phyloP scores from a whole-genome alignment of 768 basidiomycete species.

The Auricularia sp. region DNA sequence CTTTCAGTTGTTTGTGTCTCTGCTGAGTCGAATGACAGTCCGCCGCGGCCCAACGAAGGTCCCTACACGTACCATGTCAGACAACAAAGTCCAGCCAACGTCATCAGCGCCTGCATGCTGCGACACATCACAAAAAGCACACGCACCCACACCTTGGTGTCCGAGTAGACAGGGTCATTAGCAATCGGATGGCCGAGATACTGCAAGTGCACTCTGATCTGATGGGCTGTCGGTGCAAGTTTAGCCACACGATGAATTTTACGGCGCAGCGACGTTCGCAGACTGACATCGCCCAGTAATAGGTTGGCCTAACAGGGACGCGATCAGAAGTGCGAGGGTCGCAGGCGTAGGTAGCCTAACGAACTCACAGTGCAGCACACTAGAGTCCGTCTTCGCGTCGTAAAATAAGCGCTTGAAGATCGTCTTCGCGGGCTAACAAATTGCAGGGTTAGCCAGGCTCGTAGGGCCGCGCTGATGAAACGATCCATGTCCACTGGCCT shows the following conservation, averaged over 20 bases:
- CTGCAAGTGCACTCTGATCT: constrained; percentile 94
- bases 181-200: constrained; percentile 89
- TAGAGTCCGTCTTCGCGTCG: constrained; percentile 69
- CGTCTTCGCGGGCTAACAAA: constrained; percentile 68
- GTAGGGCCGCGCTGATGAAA: background rate
- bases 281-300: constrained; percentile 84
- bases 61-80: constrained; percentile 37
- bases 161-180: constrained; percentile 91
- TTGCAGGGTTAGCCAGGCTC: background rate
- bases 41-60: constrained; percentile 60
- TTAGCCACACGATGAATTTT: background rate
- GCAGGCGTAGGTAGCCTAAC: no score
- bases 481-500: background rate
- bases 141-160: constrained; percentile 63
- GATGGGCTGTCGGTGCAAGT: constrained; percentile 58
- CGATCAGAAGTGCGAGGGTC: background rate
- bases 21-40: constrained; percentile 36
- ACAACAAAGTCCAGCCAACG: background rate
- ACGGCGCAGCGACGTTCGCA: background rate
- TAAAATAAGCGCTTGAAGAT: constrained; percentile 78
- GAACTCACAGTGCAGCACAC: constrained; percentile 68
- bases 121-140: background rate
- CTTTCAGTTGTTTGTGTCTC: background rate
- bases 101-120: background rate
- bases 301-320: constrained; percentile 52